Evolutionary conservation across 2,329 filamentous ascomycete species (phyloP).

Genomic region (Ophiocordyceps camponoti-leonardi): DNA sequence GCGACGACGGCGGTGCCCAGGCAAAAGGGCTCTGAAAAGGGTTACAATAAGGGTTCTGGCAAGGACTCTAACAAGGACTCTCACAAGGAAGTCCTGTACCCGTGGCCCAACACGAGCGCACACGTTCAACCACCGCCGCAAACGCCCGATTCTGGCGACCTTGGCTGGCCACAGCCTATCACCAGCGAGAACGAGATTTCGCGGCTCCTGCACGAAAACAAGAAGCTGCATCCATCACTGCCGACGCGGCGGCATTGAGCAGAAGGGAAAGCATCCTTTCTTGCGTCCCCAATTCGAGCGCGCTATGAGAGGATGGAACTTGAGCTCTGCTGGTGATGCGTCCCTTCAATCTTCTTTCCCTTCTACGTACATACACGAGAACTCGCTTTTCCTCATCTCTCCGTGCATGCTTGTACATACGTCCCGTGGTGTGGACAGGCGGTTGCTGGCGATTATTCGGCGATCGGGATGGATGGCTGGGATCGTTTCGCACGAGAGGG

Average conservation of each 20-base stretch:
- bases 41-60: constrained; percentile 20
- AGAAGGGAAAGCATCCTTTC: constrained; percentile 7
- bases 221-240: constrained; percentile 10
- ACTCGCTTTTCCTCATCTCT: too few relatives aligned
- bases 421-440: too few relatives aligned
- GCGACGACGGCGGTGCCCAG: constrained; percentile 10
- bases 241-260: constrained; percentile 8
- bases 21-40: constrained; percentile 8
- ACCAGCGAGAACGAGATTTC: constrained; percentile 46
- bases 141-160: constrained; percentile 27
- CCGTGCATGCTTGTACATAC: too few relatives aligned
- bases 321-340: too few relatives aligned
- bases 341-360: too few relatives aligned
- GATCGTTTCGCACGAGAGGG: too few relatives aligned
- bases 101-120: constrained; percentile 21
- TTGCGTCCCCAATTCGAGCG: too few relatives aligned
- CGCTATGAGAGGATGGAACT: too few relatives aligned
- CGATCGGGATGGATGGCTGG: too few relatives aligned
- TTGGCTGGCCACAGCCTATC: constrained; percentile 19
- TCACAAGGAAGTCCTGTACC: constrained; percentile 26
- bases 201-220: constrained; percentile 39
- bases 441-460: too few relatives aligned
- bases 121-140: constrained; percentile 7
- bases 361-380: too few relatives aligned
- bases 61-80: constrained; percentile 21